A percentile compares a stretch with the other conserved stretches of the same genome.
phyloP scores from a whole-genome alignment of 73 alveolate species.

The Paramecium sexaurelia region DNA sequence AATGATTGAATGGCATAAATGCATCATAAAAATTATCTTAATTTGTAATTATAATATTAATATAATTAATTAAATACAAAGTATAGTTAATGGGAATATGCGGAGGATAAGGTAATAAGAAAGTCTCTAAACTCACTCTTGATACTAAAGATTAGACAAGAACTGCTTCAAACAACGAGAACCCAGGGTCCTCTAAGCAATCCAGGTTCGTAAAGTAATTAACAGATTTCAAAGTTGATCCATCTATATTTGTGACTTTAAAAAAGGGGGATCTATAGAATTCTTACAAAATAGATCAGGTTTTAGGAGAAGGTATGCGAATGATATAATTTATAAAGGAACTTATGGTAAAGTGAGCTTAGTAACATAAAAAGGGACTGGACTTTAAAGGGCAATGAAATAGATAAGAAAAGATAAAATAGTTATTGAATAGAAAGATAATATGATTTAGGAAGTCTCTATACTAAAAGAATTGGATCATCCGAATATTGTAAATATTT shows the following conservation, averaged over 20 bases:
- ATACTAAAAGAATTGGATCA: conserved; percentile 69
- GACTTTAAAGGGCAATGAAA: conserved; percentile 70
- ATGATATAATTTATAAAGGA: neutral
- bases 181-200: neutral
- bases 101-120: neutral
- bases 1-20: too few relatives aligned
- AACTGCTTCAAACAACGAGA: neutral
- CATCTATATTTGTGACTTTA: conserved; percentile 21
- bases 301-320: conserved; percentile 46
- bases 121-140: neutral
- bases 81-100: neutral
- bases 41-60: neutral
- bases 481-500: conserved; percentile 69
- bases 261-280: conserved; percentile 18
- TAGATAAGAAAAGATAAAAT: conserved; percentile 59
- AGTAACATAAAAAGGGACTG: conserved; percentile 49
- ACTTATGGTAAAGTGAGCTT: conserved; percentile 37
- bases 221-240: conserved; percentile 50
- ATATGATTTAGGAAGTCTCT: conserved; percentile 62
- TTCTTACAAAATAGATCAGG: neutral
- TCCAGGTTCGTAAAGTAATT: neutral
- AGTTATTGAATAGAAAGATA: neutral
- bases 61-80: neutral
- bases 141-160: neutral
- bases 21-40: neutral